Base-by-base conservation (phyloP, 2,329 filamentous ascomycete species). In the Cladosporium colombiae region DNA sequence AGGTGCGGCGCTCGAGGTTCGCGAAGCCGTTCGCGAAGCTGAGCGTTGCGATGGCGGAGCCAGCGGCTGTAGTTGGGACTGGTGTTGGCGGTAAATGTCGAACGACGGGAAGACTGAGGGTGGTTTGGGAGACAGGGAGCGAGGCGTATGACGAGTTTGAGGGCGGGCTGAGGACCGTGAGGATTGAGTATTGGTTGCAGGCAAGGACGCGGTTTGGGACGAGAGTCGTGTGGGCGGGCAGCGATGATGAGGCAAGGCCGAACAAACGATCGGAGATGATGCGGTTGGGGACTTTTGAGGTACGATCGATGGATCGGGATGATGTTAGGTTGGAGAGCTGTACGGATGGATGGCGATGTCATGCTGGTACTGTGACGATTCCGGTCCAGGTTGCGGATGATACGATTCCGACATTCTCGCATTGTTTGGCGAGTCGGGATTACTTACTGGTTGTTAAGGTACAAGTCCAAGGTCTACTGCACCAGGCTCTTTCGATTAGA, bases 81-180 rank as follows among this genome's bases (percentile, higher is more conserved):
- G 35, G 33, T 11, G 31, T 35, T 53, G 49, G 60, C 4, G 49
- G 49, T 1, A 27, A 13, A 5, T 53, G 46, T 46, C 56, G 33
- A 10, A 63, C 61, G 1, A 27, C 7, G 3, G 61, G 50, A 3
- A 16, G 21, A 11, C 7, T 63, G 5, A 35, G 35, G 7, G 13
- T 63, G 50, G 21, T 11, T 1, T 63, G 61, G 61, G 49, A 53
- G 21, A 63, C 50, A 13, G 6, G 2, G 31, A 63, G 50, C 37
- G 49, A 44, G 18, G 61, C 50, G 50, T 56, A 63, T 6, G 61
- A 63, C 11, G 50, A 56, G 35, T 63, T 55, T 33, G 61, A 63
- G 33, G 18, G 27, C 5, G 61, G 49, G 5, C 1, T n/a, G 18
- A 25, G 50, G 25, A 5, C n/a, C 10, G 25, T 25, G 8, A 46